A percentile compares a stretch with the other conserved stretches of the same genome.
These are phyloP conservation scores for Fusarium sp. DNA, from an alignment of 2,329 filamentous ascomycete species.

Conservation along the genomic window DNA sequence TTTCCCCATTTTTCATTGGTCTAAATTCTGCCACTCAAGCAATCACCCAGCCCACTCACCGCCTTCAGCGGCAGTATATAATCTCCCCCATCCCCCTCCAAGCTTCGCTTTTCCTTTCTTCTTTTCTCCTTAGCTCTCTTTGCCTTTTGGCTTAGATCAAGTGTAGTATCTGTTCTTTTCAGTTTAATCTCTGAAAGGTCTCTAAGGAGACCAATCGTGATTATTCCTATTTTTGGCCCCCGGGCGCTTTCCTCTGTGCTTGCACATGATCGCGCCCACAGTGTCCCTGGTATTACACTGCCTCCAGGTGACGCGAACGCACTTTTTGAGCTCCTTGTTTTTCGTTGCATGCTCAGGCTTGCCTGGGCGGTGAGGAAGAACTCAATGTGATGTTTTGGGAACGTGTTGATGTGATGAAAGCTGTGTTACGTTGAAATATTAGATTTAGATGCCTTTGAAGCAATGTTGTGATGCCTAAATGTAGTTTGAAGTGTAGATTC, in stretches of 20 bases:
- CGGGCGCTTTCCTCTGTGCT: constrained; percentile 55
- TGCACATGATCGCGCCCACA: constrained; percentile 54
- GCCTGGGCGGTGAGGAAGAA: constrained; percentile 59
- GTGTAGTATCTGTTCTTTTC: constrained; percentile 97
- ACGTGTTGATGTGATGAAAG: fast-evolving
- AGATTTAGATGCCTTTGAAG: background rate
- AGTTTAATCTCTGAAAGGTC: constrained; percentile 94
- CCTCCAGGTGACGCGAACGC: constrained; percentile 53
- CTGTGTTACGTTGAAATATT: fast-evolving
- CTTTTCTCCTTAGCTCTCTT: constrained; percentile 56
- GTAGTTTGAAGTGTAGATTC: background rate
- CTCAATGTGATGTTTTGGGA: background rate
- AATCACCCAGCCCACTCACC: constrained; percentile 21
- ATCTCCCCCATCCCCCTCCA: background rate
- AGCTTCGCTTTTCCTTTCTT: constrained; percentile 43
- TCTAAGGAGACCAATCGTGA: constrained; percentile 77
- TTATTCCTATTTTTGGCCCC: constrained; percentile 75
- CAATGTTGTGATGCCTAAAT: background rate
- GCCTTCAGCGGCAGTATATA: constrained; percentile 13
- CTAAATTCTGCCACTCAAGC: constrained; percentile 16
- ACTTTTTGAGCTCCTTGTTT: constrained; percentile 44
- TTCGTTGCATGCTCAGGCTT: constrained; percentile 56
- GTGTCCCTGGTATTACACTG: constrained; percentile 55
- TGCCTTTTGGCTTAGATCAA: constrained; percentile 82
- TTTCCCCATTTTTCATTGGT: constrained; percentile 5